Evolutionary conservation across 108 stramenopile genomes (phyloP).

Genomic region (Skeletonema grethae): DNA sequence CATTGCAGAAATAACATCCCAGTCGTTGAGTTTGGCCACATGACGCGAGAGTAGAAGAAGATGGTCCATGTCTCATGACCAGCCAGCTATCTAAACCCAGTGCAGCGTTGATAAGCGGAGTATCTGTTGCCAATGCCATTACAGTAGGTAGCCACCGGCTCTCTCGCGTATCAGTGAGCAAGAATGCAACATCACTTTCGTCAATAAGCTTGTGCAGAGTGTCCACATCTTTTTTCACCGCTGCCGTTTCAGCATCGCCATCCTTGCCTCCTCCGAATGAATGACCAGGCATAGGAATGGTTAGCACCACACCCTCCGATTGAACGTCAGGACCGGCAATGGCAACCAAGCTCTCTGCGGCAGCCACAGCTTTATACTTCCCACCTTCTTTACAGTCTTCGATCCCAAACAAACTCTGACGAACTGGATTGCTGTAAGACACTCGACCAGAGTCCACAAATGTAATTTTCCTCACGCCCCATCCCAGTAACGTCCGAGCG

Average conservation of each 20-base stretch:
- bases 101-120: slow-evolving; percentile 92
- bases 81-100: slow-evolving; percentile 97
- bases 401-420: slow-evolving; percentile 92
- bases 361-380: slow-evolving; percentile 90
- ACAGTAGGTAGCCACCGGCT: slow-evolving; percentile 98
- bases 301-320: slow-evolving; percentile 67
- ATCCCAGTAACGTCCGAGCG: slow-evolving; percentile 90
- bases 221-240: slow-evolving; percentile 68
- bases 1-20: slow-evolving; percentile 99
- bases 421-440: slow-evolving; percentile 95
- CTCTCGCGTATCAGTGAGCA: slow-evolving; percentile 98
- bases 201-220: slow-evolving; percentile 71
- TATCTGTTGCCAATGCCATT: slow-evolving; percentile 88
- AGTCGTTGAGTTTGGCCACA: slow-evolving; percentile 49
- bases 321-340: slow-evolving; percentile 89
- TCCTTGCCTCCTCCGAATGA: slow-evolving; percentile 53
- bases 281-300: slow-evolving; percentile 99
- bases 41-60: slow-evolving; percentile 17
- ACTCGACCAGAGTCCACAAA: slow-evolving; percentile 96
- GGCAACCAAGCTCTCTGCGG: slow-evolving; percentile 81
- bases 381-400: slow-evolving; percentile 90
- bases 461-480: slow-evolving; percentile 95
- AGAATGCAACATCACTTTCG: slow-evolving; percentile 90
- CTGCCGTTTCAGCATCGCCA: slow-evolving; percentile 52
- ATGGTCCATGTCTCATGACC: slow-evolving; percentile 95